Evolutionary conservation across 352 stramenopile species (phyloP).

Genomic region (Globisporangium irregulare): DNA sequence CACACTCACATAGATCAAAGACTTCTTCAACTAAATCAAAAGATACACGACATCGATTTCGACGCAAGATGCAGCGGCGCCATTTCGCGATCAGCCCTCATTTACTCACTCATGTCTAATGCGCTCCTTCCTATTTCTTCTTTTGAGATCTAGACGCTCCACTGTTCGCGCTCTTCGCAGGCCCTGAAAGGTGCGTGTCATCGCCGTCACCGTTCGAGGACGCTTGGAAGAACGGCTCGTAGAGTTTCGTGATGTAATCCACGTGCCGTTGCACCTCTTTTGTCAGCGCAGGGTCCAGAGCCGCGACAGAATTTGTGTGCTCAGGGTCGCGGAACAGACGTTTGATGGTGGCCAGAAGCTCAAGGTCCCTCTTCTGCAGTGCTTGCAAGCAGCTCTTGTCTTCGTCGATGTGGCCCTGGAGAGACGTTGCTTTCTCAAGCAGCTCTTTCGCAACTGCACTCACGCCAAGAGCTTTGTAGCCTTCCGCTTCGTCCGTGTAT

Average conservation of each 20-base stretch:
- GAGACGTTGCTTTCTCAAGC: slow-evolving; percentile 30
- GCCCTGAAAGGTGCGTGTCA: neutral
- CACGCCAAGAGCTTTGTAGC: slow-evolving; percentile 55
- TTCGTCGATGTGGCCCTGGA: slow-evolving; percentile 48
- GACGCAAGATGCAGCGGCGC: neutral
- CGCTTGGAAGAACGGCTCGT: slow-evolving; percentile 21
- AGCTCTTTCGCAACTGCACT: slow-evolving; percentile 51
- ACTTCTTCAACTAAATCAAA: neutral
- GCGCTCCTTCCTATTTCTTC: slow-evolving; percentile 17
- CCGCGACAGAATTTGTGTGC: slow-evolving; percentile 26
- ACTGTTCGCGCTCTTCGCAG: slow-evolving; percentile 6
- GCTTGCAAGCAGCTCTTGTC: slow-evolving; percentile 45
- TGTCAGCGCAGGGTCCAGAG: slow-evolving; percentile 38
- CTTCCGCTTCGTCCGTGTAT: slow-evolving; percentile 38
- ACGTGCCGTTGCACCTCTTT: slow-evolving; percentile 60
- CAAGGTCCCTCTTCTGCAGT: slow-evolving; percentile 46
- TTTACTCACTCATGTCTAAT: neutral
- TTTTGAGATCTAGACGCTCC: slow-evolving; percentile 20
- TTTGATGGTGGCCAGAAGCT: slow-evolving; percentile 36
- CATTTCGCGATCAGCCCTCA: neutral
- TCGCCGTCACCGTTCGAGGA: slow-evolving; percentile 1
- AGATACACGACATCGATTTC: neutral
- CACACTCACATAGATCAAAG: neutral
- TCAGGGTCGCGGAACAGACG: slow-evolving; percentile 19
- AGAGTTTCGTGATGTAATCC: slow-evolving; percentile 60